Conservation (phyloP, 2,329 filamentous ascomycete genomes). For the Fusarium buharicum region DNA sequence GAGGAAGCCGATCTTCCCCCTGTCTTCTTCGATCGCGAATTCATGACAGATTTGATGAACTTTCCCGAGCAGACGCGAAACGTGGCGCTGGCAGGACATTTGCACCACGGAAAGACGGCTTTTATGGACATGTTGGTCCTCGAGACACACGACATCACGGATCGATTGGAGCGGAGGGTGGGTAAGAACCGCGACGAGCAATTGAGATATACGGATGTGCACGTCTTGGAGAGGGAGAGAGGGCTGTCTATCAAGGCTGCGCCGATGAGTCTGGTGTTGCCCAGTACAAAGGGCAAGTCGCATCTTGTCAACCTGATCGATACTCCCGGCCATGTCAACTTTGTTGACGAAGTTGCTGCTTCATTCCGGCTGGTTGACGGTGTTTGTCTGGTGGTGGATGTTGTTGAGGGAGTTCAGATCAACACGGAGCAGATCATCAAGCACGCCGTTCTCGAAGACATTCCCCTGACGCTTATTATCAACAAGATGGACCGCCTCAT, state of each 20-base stretch:
- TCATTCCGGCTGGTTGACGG: slow-evolving; percentile 89
- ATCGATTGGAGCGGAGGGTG: slow-evolving; percentile 80
- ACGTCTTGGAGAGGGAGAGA: slow-evolving; percentile 86
- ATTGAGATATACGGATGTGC: slow-evolving; percentile 92
- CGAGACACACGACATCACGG: slow-evolving; percentile 89
- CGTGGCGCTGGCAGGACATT: slow-evolving; percentile 87
- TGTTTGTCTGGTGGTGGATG: slow-evolving; percentile 91
- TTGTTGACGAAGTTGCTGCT: slow-evolving; percentile 95
- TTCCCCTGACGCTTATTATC: slow-evolving; percentile 88
- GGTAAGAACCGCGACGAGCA: slow-evolving; percentile 89
- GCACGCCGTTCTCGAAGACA: slow-evolving; percentile 88
- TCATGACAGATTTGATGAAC: slow-evolving; percentile 96
- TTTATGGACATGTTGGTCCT: slow-evolving; percentile 98
- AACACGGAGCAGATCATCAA: slow-evolving; percentile 98
- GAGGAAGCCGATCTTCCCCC: slow-evolving; percentile 91
- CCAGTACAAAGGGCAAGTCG: slow-evolving; percentile 90
- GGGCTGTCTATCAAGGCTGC: slow-evolving; percentile 92
- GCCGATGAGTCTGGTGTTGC: slow-evolving; percentile 93
- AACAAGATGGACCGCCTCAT: slow-evolving; percentile 99
- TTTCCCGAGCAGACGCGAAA: slow-evolving; percentile 95
- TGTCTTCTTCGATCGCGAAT: slow-evolving; percentile 86
- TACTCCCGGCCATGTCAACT: slow-evolving; percentile 97
- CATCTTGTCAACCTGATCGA: slow-evolving; percentile 95
- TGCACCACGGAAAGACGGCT: slow-evolving; percentile 97
- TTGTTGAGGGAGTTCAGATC: slow-evolving; percentile 98